Base-by-base conservation (phyloP, 2,329 filamentous ascomycete species). In the Onygenales sp. region DNA sequence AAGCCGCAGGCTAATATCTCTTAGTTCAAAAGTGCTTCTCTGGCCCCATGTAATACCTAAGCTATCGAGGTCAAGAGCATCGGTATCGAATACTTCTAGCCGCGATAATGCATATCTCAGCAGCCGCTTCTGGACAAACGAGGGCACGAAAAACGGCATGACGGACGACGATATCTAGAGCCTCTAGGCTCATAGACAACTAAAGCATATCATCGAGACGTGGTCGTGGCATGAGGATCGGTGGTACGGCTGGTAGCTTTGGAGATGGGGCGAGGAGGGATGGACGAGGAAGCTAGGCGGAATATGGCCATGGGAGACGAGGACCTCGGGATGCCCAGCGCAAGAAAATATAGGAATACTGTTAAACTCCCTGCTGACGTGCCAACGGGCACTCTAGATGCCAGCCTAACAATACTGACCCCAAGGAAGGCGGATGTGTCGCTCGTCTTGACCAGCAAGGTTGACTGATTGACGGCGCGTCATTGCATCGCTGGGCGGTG, bases 31-130 rank as follows among this genome's bases (percentile, higher is more conserved):
- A 0, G 87, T 85, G 42, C 57, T 93, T 59, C 85, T 85, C 68
- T 85, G 84, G 36, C 93, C 93, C 70, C 88, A 81, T 45, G 84
- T 84, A 60, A 96, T 82, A 61, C 94, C 89, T 58, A 97, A 74
- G 60, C 89, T 88, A 59, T 93, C 89, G 57, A 93, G 79, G 64
- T 96, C 87, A 60, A 96, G 75, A 10, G 87, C 85, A 65, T 94
- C 86, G 54, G 88, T 87, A 64, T 97, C 93, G 55, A 98, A 81
- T 52, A 96, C 78, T 61, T 95, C 90, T 55, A 95, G 78, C 54
- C 85, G 84, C 27, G 86, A 86, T 42, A 98, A 76, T 49, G 85
- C 88, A 74, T 93, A 95, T 61, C 88, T 85, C 59, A 97, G 80
- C 63, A 97, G 79, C 69, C 86, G 84, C 79, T 93, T 95, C 73